Evolutionary conservation across 257 asterid genomes (phyloP), one percentile per base, ranked within the genome.

Genomic region (Fraxinus pennsylvanica): DNA sequence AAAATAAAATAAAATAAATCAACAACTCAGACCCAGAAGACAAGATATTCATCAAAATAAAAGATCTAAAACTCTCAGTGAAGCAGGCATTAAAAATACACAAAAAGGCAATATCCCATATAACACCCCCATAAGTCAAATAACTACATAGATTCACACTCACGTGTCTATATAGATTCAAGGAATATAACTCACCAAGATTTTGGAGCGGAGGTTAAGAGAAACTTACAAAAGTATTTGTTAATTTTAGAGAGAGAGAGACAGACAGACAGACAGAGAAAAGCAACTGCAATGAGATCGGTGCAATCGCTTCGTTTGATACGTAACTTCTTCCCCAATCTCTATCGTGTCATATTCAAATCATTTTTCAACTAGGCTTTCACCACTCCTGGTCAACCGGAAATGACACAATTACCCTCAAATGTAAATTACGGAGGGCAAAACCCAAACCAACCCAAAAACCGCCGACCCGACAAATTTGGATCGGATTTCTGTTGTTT

Each of bases 31-130:
- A 30, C 77, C 72, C 22, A 77, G 25, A 29, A 25, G 47, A 27
- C 67, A 75, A 63, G 73, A 59, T 43, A 85, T 83, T 80, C 75
- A 80, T 84, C 86, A 47, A 47, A 79, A 78, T 63, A 39, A 57
- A 57, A 6, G 66, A 57, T 57, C 30, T 57, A 57, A 57, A 57
- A 21, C 66, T 57, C 21, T 29, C 30, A n/a, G 10, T 2, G 27
- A 19, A 57, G 66, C 10, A 6, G 66, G 66, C 29, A 57, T 2
- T 57, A 6, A 57, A 54, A 22, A 57, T 57, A 19, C 27, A 57
- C 65, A 19, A 19, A 19, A n/a, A 57, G 3, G 66, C 10, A 6
- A n/a, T 5, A 57, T 19, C 30, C 29, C 4, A 57, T 0, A 57
- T 45, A 68, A 81, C 79, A 66, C 79, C 43, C 73, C 83, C 74